A percentile compares a stretch with the other conserved stretches of the same genome.
phyloP scores from a whole-genome alignment of 257 asterid species.

The Solanum lignicaule region DNA sequence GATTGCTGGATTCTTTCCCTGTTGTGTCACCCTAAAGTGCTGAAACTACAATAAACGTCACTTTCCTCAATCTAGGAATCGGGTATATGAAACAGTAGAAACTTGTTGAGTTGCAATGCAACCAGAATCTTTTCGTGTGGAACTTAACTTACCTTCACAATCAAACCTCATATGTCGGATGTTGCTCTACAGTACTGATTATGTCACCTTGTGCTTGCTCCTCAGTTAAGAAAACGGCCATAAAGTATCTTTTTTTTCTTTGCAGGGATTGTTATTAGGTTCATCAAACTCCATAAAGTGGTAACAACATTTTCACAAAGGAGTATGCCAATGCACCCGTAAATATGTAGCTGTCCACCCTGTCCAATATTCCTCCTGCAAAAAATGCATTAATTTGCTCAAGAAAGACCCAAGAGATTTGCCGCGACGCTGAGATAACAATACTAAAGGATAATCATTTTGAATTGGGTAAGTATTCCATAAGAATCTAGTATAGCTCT shows the following conservation, averaged over 20 bases:
- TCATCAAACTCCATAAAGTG: constrained; percentile 66
- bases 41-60: background rate
- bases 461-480: background rate
- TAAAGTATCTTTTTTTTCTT: background rate
- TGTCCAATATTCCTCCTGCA: constrained; percentile 90
- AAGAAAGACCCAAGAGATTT: background rate
- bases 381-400: background rate
- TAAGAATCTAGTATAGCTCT: background rate
- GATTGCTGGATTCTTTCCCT: background rate
- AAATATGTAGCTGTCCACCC: constrained; percentile 89
- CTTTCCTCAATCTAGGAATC: background rate
- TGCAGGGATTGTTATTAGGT: background rate
- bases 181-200: background rate
- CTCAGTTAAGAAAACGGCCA: background rate
- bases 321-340: constrained; percentile 92
- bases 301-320: constrained; percentile 64
- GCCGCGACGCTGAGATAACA: background rate
- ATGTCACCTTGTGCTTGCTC: background rate
- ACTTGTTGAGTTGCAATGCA: constrained; percentile 7
- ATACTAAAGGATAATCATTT: background rate
- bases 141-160: background rate
- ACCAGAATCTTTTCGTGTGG: background rate
- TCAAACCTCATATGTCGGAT: background rate
- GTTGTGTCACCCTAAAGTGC: background rate
- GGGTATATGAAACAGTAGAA: background rate